A percentile compares a stretch with the other conserved stretches of the same genome.
Conservation (phyloP, 2,329 filamentous ascomycete genomes). For the Alternaria angustiovoidea region DNA sequence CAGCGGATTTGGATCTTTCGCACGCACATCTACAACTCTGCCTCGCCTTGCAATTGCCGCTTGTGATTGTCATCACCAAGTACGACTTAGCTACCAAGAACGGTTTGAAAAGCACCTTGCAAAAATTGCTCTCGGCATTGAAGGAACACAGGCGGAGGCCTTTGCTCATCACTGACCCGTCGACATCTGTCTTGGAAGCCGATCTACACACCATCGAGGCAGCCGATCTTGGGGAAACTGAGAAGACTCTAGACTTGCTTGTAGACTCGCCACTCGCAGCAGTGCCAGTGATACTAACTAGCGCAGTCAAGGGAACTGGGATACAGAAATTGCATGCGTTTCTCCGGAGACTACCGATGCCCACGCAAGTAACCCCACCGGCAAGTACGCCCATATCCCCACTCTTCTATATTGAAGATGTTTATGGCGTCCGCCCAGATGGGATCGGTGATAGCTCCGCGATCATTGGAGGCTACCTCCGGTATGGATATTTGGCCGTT, state of each 20-base stretch:
- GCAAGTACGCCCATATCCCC: slow-evolving; percentile 58
- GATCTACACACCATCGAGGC: slow-evolving; percentile 64
- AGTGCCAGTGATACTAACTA: slow-evolving; percentile 88
- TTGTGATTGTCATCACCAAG: slow-evolving; percentile 88
- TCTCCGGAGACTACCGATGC: slow-evolving; percentile 72
- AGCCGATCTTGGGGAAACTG: slow-evolving; percentile 66
- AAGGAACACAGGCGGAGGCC: slow-evolving; percentile 79
- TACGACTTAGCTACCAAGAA: slow-evolving; percentile 82
- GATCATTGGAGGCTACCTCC: slow-evolving; percentile 86
- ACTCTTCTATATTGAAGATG: slow-evolving; percentile 90
- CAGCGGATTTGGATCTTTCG: slow-evolving; percentile 73
- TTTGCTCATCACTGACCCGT: slow-evolving; percentile 65
- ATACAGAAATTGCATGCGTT: slow-evolving; percentile 84
- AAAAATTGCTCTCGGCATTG: slow-evolving; percentile 76
- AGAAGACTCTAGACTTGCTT: slow-evolving; percentile 63
- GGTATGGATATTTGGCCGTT: slow-evolving; percentile 78
- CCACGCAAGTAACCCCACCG: slow-evolving; percentile 56
- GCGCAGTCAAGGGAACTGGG: slow-evolving; percentile 83
- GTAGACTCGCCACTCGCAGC: slow-evolving; percentile 56
- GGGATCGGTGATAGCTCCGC: slow-evolving; percentile 40
- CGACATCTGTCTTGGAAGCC: slow-evolving; percentile 43
- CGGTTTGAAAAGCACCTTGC: slow-evolving; percentile 74
- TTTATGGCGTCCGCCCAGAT: slow-evolving; percentile 71
- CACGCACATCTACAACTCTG: slow-evolving; percentile 86
- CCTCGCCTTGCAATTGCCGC: slow-evolving; percentile 77